Conservation (phyloP, 305 asterid species). For the Solanum hybrid region DNA sequence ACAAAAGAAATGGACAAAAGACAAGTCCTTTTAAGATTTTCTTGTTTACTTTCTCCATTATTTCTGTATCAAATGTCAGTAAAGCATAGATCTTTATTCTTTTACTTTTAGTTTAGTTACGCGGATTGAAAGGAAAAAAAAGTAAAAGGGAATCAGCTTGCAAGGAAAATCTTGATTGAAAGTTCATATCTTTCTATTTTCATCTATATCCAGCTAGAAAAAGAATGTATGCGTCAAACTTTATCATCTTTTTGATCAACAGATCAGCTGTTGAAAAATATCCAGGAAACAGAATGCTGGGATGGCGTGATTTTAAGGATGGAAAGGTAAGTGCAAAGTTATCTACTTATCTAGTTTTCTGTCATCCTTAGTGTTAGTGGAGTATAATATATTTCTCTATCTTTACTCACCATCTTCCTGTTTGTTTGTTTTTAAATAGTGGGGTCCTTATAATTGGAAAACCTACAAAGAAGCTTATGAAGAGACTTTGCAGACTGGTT, state of each 20-base stretch:
- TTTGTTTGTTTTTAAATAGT: conserved; percentile 23
- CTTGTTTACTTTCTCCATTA: not conserved
- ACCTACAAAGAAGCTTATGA: conserved; percentile 69
- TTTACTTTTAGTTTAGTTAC: not conserved
- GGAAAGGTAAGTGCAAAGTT: conserved; percentile 37
- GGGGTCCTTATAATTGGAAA: conserved; percentile 88
- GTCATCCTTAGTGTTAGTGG: not conserved
- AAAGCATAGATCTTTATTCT: not conserved
- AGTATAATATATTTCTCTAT: not conserved
- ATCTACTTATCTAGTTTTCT: not conserved
- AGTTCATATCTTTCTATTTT: not conserved
- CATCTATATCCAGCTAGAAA: not conserved
- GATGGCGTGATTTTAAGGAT: conserved; percentile 58
- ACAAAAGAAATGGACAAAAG: not conserved
- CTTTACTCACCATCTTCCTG: not conserved
- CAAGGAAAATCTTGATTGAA: not conserved
- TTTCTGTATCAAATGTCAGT: not conserved
- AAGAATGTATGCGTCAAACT: not conserved
- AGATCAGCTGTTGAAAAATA: conserved; percentile 57
- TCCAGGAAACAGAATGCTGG: conserved; percentile 77
- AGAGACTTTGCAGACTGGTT: conserved; percentile 57
- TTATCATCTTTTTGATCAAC: conserved; percentile 11
- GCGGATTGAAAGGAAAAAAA: not conserved
- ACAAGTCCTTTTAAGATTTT: not conserved
- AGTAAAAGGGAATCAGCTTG: not conserved